These are phyloP conservation scores for Pleurotus sapidus DNA, from an alignment of 768 basidiomycete genomes.

Conservation along the genomic window DNA sequence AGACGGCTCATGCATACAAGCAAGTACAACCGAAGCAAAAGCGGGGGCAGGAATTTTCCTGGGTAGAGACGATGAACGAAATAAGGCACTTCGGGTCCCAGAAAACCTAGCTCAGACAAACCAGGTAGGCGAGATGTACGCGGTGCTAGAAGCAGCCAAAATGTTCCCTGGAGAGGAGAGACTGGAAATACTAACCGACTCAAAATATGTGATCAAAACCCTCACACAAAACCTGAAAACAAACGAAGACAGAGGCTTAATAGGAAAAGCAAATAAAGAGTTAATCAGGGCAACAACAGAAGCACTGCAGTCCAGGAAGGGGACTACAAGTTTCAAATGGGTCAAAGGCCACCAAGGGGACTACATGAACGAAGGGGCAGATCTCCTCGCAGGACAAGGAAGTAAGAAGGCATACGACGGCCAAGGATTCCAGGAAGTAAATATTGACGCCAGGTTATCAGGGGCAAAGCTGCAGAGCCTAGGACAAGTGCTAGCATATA, in stretches of 20 bases:
- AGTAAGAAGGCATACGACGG: slow-evolving; percentile 4
- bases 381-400: slow-evolving; percentile 16
- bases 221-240: slow-evolving; percentile 14
- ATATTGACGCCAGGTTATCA: background rate
- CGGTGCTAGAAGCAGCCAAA: slow-evolving; percentile 7
- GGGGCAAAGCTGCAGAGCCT: slow-evolving; percentile 15
- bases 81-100: slow-evolving; percentile 12
- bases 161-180: background rate
- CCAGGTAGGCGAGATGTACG: slow-evolving; percentile 17
- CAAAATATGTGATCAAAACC: slow-evolving; percentile 16
- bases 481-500: slow-evolving; percentile 15
- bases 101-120: slow-evolving; percentile 15
- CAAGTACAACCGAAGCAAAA: background rate
- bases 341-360: slow-evolving; percentile 21
- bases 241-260: slow-evolving; percentile 28
- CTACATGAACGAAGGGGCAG: slow-evolving; percentile 19
- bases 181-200: slow-evolving; percentile 19
- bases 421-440: background rate
- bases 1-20: background rate
- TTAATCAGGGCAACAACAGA: slow-evolving; percentile 8
- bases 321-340: slow-evolving; percentile 17
- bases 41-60: slow-evolving; percentile 3
- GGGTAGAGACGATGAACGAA: slow-evolving; percentile 9
- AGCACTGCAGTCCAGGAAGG: slow-evolving; percentile 10
- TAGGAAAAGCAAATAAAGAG: slow-evolving; percentile 10